Conservation (phyloP, 2,329 filamentous ascomycete genomes). For the Alternaria sp. region DNA sequence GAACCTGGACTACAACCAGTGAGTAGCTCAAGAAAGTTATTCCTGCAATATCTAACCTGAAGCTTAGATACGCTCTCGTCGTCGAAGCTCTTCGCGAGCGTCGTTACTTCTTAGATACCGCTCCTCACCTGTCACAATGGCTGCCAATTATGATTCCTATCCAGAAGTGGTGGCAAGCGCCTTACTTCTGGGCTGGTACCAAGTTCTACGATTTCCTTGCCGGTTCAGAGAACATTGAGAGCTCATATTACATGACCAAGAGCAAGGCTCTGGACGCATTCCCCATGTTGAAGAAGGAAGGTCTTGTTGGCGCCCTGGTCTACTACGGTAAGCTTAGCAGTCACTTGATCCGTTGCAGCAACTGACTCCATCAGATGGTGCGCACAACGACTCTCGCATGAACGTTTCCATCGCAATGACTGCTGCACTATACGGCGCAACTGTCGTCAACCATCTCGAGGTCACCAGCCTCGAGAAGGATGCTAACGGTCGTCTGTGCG, state of each 20-base stretch:
- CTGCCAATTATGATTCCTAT: conserved; percentile 85
- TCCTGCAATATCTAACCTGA: background rate
- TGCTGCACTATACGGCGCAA: conserved; percentile 84
- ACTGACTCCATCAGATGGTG: conserved; percentile 69
- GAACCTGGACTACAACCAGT: conserved; percentile 86
- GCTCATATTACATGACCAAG: conserved; percentile 85
- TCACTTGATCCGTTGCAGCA: background rate
- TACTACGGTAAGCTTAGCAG: conserved; percentile 71
- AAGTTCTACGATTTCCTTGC: conserved; percentile 88
- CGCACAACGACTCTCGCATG: conserved; percentile 93
- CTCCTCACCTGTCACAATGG: conserved; percentile 81
- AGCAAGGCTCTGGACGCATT: conserved; percentile 88
- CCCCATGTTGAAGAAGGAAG: conserved; percentile 84
- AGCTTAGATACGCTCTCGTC: conserved; percentile 70
- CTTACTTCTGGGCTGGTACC: conserved; percentile 79
- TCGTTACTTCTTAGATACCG: conserved; percentile 83
- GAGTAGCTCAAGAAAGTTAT: conserved; percentile 22
- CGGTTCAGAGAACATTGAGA: conserved; percentile 86
- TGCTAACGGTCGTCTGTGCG: conserved; percentile 74
- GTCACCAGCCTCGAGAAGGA: conserved; percentile 81
- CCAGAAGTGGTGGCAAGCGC: conserved; percentile 84
- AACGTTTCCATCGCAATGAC: conserved; percentile 90
- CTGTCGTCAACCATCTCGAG: conserved; percentile 83
- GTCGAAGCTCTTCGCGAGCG: conserved; percentile 83
- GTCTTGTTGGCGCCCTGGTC: conserved; percentile 81